Evolutionary conservation across 2,329 filamentous ascomycete genomes (phyloP), one percentile per base, ranked within the genome.

Genomic region (Aspergillus sojae): DNA sequence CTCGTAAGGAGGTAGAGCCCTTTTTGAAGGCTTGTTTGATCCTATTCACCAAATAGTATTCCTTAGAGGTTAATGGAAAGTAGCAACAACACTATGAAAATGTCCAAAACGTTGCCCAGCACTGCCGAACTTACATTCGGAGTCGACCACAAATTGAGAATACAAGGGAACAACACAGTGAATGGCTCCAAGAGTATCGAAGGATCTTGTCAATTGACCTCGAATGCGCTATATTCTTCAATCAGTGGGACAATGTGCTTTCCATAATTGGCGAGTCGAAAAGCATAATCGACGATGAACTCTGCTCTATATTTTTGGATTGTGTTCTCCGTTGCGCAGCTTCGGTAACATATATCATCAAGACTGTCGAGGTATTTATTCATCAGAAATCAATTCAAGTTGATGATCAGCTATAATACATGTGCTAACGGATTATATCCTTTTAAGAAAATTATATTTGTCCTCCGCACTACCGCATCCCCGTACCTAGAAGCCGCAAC

Each of bases 141-240:
- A 75, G 75, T 1, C 76, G 80, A 11, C 62, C 79, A 0, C 21
- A 55, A 32, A 72, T 76, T 1, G 74, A 72, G 4, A 71, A 85
- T 0, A 79, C 84, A 23, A 79, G 82, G 14, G 76, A 78, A 1
- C 77, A 81, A 1, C 77, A 79, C 19, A 67, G 78, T 1, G 89
- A 91, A 70, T 79, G 92, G 19, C 70, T 81, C 7, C 76, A 79
- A 2, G 94, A 93, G 71, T 80, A 91, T 41, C 83, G 88, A 6
- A 85, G 88, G 2, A 78, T 96, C 21, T 80, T 92, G 9, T 87
- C 90, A 0, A 91, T 94, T 67, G 91, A 95, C 67, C 91, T 96
- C 65, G 93, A 97, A 79, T 90, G 88, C 2, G 87, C 89, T 0
- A 79, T 91, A 45, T 83, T 82, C 36, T 80, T 95, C 5, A 85